Base-by-base conservation (phyloP, 495 filamentous ascomycete genomes). In the Parathielavia hyrcaniae region DNA sequence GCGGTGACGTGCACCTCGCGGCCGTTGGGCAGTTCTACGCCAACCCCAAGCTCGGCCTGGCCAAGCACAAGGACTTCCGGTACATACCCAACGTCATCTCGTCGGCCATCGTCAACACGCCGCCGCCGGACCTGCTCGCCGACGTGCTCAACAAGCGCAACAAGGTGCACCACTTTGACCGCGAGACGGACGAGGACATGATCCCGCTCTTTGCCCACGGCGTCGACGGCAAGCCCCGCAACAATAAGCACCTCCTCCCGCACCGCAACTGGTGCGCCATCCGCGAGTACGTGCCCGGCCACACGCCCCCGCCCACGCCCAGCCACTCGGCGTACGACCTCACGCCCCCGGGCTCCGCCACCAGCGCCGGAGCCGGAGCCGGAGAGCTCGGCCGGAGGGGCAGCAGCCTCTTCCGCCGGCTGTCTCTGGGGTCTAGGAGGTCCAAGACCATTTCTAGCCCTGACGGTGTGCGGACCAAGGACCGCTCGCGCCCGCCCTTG, bases 1-100 rank as follows among this genome's bases (percentile, higher is more conserved):
- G 90, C 39, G 95, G 93, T 43, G 95, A 98, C 71, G 93, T 97
- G 9, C 91, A 97, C 72, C 79, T 98, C 10, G 91, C 86, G 5
- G 93, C 91, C 5, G 79, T 97, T 44, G 93, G 95, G 6, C 91
- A 95, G 64, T 97, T 98, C 75, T 96, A 90, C 69, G 95, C 90
- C 7, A 93, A 91, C 64, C 84, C 88, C 2, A 89, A 88, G 64
- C 74, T 92, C 36, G 79, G 82, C 13, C 71, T 96, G 22, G 70
- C 87, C 16, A 96, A 95, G 65, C 89, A 96, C 70, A 83, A 82
- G 53, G 93, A 98, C 70, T 89, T 93, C 71, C 82, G 93, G 48
- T 98, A 98, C 67, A 98, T 97, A 84, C 88, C 90, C 12, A 83
- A 85, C 55, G 71, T 98, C 61, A 87, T 97, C 63, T 91, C 88